Conservation (phyloP, 805 yeast genomes). For the Candida tallmaniae region DNA sequence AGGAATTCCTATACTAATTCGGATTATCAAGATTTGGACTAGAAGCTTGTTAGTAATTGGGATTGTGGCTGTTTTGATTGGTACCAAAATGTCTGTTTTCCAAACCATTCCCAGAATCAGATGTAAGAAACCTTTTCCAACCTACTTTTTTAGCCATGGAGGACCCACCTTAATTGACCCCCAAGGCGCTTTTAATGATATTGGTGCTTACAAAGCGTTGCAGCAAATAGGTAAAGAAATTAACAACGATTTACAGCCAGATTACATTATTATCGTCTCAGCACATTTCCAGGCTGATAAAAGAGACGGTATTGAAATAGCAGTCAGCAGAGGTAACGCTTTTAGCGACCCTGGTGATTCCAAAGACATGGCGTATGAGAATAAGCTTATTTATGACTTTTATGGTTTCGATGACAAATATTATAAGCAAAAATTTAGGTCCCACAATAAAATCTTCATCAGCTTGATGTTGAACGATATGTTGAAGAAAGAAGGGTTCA, state of each 20-base stretch:
- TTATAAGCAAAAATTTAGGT: conserved; percentile 60
- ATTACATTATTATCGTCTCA: conserved; percentile 60
- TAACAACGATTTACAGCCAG: conserved; percentile 51
- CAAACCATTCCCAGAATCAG: conserved; percentile 5
- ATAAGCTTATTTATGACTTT: conserved; percentile 67
- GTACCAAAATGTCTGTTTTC: neutral
- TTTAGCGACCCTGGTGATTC: conserved; percentile 1
- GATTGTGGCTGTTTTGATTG: too few species aligned
- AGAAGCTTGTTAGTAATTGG: too few species aligned
- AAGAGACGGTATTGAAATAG: conserved; percentile 43
- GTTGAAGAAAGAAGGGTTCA: conserved; percentile 40
- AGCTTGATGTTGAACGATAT: conserved; percentile 42
- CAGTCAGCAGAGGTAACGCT: too few species aligned
- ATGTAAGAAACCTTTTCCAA: conserved; percentile 42
- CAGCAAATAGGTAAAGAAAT: conserved; percentile 50
- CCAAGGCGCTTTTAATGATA: conserved; percentile 44
- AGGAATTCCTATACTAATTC: too few species aligned
- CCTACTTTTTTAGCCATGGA: conserved; percentile 74
- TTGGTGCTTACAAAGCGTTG: conserved; percentile 58
- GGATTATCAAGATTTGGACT: too few species aligned
- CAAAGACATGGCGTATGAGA: conserved; percentile 19
- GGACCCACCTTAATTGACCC: conserved; percentile 73
- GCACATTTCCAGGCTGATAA: conserved; percentile 71
- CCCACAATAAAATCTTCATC: conserved; percentile 39
- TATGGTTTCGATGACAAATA: conserved; percentile 64